phyloP scores from a whole-genome alignment of 2,329 filamentous ascomycete species.

The Fusarium transvaalense region DNA sequence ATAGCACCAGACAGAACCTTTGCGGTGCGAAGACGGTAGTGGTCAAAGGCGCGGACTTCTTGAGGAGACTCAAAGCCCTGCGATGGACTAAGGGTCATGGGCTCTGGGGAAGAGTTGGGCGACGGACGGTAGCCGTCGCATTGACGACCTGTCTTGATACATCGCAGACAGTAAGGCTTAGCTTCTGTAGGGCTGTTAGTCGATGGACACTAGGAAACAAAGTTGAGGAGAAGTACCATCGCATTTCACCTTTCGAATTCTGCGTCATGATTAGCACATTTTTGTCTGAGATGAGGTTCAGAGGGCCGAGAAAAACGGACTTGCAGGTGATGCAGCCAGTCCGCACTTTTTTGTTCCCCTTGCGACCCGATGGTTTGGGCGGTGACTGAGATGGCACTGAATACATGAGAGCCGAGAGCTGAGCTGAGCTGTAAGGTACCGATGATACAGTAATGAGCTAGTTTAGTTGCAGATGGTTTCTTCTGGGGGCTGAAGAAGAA shows the following conservation, averaged over 20 bases:
- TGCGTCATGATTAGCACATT: neutral
- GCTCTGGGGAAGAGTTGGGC: conserved; percentile 33
- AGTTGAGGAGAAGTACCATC: conserved; percentile 11
- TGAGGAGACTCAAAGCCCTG: conserved; percentile 40
- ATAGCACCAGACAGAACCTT: conserved; percentile 59
- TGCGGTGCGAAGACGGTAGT: conserved; percentile 54
- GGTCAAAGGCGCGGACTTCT: conserved; percentile 51
- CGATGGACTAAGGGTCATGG: conserved; percentile 27
- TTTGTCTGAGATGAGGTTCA: neutral
- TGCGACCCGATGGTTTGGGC: conserved; percentile 50
- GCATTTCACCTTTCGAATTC: conserved; percentile 30
- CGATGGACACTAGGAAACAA: neutral
- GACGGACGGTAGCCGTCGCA: conserved; percentile 66
- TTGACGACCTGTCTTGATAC: conserved; percentile 66
- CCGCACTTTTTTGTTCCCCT: conserved; percentile 61
- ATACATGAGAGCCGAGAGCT: conserved; percentile 12
- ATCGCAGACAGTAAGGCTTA: conserved; percentile 65
- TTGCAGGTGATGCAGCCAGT: conserved; percentile 69
- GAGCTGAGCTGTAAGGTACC: neutral
- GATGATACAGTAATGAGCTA: neutral
- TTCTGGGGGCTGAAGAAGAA: neutral
- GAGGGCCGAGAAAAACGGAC: conserved; percentile 53
- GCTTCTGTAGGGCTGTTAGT: conserved; percentile 53
- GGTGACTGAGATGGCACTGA: conserved; percentile 11
- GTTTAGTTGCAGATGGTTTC: neutral